A percentile compares a stretch with the other conserved stretches of the same genome.
These are phyloP conservation scores for Cinnamomum micranthum DNA, from an alignment of 164 flowering plant species.

Conservation along the genomic window DNA sequence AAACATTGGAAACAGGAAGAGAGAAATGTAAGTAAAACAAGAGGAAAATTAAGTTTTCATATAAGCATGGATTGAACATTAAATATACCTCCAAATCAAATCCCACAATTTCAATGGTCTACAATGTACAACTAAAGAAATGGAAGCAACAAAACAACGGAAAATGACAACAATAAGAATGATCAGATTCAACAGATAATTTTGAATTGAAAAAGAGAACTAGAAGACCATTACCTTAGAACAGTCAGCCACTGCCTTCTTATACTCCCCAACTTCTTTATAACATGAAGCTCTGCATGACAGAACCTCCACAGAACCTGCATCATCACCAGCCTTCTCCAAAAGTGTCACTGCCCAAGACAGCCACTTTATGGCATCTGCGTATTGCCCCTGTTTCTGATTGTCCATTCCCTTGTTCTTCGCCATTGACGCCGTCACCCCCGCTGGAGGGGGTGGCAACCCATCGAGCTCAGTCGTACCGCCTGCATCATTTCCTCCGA, in stretches of 20 bases:
- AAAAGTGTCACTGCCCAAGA: conserved; percentile 86
- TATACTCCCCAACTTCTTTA: conserved; percentile 98
- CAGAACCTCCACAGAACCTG: conserved; percentile 53
- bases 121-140: too few species aligned
- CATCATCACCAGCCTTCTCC: conserved; percentile 65
- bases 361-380: conserved; percentile 98
- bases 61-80: too few species aligned
- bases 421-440: conserved; percentile 67
- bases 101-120: too few species aligned
- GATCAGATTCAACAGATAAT: background rate
- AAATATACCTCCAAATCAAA: too few species aligned
- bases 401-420: conserved; percentile 84
- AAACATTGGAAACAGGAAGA: too few species aligned
- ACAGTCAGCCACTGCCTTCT: conserved; percentile 96
- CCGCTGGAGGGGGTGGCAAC: conserved; percentile 91
- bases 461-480: conserved; percentile 88
- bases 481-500: conserved; percentile 42
- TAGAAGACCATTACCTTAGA: conserved; percentile 54
- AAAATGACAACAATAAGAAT: background rate
- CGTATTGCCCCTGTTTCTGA: conserved; percentile 86
- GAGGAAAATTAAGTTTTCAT: too few species aligned
- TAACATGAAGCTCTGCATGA: conserved; percentile 88
- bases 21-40: too few species aligned
- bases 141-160: too few species aligned
- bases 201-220: background rate